A percentile compares a stretch with the other conserved stretches of the same genome.
Conservation (phyloP, 495 filamentous ascomycete species). For the Cercophora scortea region DNA sequence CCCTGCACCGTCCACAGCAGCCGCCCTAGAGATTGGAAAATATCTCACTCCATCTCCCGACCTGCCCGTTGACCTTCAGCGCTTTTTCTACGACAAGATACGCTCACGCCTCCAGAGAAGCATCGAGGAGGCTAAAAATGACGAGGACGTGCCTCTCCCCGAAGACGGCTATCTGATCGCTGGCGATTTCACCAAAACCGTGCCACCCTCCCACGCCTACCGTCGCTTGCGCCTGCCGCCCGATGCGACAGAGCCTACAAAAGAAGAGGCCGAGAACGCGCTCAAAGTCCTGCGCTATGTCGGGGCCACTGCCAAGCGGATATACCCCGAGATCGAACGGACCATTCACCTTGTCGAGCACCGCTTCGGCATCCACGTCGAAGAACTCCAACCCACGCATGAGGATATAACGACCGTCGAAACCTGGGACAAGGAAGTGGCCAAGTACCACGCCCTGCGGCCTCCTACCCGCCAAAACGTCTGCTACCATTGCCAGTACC, state of each 20-base stretch:
- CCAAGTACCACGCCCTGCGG: slow-evolving; percentile 1
- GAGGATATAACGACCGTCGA: neutral
- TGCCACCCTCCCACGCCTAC: too few relatives aligned
- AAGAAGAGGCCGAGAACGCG: neutral
- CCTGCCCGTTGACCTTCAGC: neutral
- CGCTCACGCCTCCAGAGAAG: neutral
- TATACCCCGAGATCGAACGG: neutral
- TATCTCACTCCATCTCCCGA: slow-evolving; percentile 3
- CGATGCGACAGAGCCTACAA: neutral
- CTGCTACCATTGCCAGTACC: slow-evolving; percentile 38
- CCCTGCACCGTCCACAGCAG: neutral
- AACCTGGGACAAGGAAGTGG: neutral
- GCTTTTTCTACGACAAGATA: slow-evolving; percentile 5
- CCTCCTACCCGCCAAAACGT: neutral
- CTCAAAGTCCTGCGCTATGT: neutral
- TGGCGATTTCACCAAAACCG: neutral
- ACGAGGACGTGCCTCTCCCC: slow-evolving; percentile 1
- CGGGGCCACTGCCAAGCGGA: neutral
- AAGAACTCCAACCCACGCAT: neutral
- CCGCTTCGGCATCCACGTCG: neutral
- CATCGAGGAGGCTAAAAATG: neutral
- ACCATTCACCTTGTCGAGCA: neutral
- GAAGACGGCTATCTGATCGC: slow-evolving; percentile 4
- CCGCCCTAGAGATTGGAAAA: neutral
- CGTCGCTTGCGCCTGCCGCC: neutral